These are phyloP conservation scores for Umbelopsis isabellina DNA, from an alignment of 192 early-diverging fungal genomes.

Conservation along the genomic window DNA sequence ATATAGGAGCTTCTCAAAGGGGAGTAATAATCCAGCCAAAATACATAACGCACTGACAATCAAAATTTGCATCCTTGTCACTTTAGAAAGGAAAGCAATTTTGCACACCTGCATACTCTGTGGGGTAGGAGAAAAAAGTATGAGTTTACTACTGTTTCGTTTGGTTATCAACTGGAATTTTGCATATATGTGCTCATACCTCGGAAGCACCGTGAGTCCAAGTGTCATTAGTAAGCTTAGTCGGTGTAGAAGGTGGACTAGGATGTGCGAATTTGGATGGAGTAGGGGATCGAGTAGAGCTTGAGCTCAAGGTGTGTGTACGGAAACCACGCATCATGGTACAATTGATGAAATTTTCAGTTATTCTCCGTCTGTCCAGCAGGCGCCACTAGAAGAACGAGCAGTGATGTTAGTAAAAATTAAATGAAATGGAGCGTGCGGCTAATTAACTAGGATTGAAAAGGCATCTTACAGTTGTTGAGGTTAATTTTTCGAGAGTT, in stretches of 20 bases:
- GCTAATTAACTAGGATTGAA: neutral
- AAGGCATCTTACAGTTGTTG: conserved; percentile 34
- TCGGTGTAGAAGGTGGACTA: conserved; percentile 16
- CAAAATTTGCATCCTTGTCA: conserved; percentile 48
- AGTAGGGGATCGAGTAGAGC: conserved; percentile 36
- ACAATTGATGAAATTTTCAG: conserved; percentile 48
- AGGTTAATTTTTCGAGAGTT: conserved; percentile 32
- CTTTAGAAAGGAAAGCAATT: conserved; percentile 30
- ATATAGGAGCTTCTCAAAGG: conserved; percentile 38
- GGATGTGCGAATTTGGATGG: conserved; percentile 18
- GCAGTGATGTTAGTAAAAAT: conserved; percentile 3
- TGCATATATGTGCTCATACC: neutral
- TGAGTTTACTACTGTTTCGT: neutral
- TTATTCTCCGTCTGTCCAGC: conserved; percentile 42
- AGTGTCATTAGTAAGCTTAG: neutral
- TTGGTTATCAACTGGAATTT: conserved; percentile 12
- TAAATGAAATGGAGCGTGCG: neutral
- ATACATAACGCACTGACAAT: conserved; percentile 44
- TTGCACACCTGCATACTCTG: neutral
- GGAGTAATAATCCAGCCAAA: conserved; percentile 42
- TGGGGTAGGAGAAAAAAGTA: neutral
- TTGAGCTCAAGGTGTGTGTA: conserved; percentile 5
- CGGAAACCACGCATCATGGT: conserved; percentile 25
- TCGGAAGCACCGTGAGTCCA: neutral
- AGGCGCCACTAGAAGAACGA: conserved; percentile 37